phyloP scores from a whole-genome alignment of 306 rosid species.

The Quercus suber region DNA sequence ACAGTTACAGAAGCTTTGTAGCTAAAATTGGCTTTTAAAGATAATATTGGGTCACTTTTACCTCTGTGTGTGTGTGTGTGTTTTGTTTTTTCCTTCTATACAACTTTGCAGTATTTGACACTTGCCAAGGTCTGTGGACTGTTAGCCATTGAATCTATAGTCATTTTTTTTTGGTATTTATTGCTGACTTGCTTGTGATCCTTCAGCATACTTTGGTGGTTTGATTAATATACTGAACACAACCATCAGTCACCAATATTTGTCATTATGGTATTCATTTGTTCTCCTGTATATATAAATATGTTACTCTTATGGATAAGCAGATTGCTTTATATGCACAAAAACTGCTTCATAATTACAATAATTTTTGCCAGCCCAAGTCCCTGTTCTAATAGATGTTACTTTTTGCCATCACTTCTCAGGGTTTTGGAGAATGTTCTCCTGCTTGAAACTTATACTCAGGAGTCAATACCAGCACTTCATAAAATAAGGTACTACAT shows the following conservation, averaged over 20 bases:
- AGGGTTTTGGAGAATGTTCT: conserved; percentile 81
- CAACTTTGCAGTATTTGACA: too few relatives aligned
- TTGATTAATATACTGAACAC: too few relatives aligned
- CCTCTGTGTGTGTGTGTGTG: too few relatives aligned
- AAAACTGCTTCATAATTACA: neutral
- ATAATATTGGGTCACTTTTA: neutral
- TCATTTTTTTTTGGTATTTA: too few relatives aligned
- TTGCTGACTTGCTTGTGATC: too few relatives aligned
- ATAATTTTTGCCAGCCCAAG: neutral
- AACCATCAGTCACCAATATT: neutral
- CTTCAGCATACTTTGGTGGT: too few relatives aligned
- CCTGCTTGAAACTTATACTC: conserved; percentile 69
- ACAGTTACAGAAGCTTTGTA: neutral
- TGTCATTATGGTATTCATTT: neutral
- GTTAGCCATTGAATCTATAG: too few relatives aligned
- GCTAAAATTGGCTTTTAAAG: neutral
- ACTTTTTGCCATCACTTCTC: conserved; percentile 16
- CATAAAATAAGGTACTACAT: conserved; percentile 69
- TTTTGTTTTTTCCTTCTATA: too few relatives aligned
- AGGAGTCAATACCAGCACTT: conserved; percentile 81
- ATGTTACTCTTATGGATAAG: neutral
- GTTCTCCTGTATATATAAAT: neutral
- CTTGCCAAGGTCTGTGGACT: too few relatives aligned
- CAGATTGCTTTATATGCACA: neutral
- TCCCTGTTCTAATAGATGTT: neutral